Base-by-base conservation (phyloP, 2,329 filamentous ascomycete species). In the Tothia fuscella region DNA sequence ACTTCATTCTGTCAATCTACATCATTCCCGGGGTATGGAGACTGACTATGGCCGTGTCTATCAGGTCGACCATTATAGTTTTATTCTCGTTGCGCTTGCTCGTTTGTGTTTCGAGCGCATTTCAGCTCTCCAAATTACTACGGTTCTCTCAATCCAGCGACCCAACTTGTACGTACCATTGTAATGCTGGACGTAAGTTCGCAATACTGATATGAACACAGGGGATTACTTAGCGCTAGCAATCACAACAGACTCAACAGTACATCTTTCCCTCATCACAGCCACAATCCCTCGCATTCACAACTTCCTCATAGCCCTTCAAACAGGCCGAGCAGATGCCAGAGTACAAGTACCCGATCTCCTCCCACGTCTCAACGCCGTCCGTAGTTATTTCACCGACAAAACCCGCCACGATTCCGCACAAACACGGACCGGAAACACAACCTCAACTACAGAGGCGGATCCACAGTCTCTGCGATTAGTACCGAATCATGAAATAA, bases 221-320 rank as follows among this genome's bases (percentile, higher is more conserved):
- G 13, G 6, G 3, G n/a, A n/a, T 24, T 21, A 20, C 34, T 13
- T 36, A n/a, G 20, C 22, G n/a, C 17, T 36, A 20, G 34, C 34
- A 20, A 25, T 36, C 9, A 24, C 20, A 20, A 36, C 20, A 21
- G 26, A 21, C 20, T 13, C 26, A 36, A 24, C 26, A 20, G 34
- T 36, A 3, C 34, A 36, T 20, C 34, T 36, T 10, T 36, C 34
- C 34, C 34, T 36, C 34, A 24, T 36, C 34, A 36, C 20, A 36
- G 34, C 34, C 20, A 36, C 26, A 13, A 7, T 36, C 13, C 34
- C 34, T 14, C 34, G 34, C 9, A 36, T 24, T 24, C 34, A 20
- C n/a, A n/a, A n/a, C n/a, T n/a, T n/a, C n/a, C n/a, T n/a, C n/a
- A n/a, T n/a, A n/a, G n/a, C n/a, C n/a, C n/a, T n/a, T n/a, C n/a